Base-by-base conservation (phyloP, 352 stramenopile species). In the Pythium sukuiense region DNA sequence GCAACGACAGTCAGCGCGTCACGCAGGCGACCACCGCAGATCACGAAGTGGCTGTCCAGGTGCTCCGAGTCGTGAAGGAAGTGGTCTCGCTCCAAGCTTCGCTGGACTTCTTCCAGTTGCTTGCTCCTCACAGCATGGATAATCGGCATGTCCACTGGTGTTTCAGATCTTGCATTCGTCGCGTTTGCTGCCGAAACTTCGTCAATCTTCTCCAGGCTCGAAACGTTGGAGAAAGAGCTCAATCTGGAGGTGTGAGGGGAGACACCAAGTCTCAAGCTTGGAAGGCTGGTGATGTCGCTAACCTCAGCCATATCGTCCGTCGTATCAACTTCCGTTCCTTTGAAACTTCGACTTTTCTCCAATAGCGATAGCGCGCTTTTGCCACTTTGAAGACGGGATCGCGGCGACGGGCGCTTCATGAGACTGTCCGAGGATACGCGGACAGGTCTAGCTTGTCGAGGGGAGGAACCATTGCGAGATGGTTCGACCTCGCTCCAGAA, bases 401-500 rank as follows among this genome's bases (percentile, higher is more conserved):
- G 32, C 24, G 53, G 59, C 16, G 65, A 67, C 2, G 39, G 65
- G 1, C 65, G 58, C 33, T 63, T 66, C 27, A 71, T 67, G 14
- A 71, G 56, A 41, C 59, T 71, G 13, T 71, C 65, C 1, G 59
- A 63, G 4, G 65, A 71, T 12, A 71, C 65, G 18, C 65, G 65
- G 33, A 71, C 59, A 24, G 49, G 64, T 27, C 30, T 49, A 13
- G 58, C 52, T 29, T 41, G 32, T 26, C 37, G 35, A 5, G 57
- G 52, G 3, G 50, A 53, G 0, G 48, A 56, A 2, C 14, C 32
- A 55, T 27, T 55, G 30, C 41, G 55, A 4, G 18, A 32, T n/a
- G 14, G 3, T 9, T 61, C 29, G 9, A 6, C 35, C 43, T 72
- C 63, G 13, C 68, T 71, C 80, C 80, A 89, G 20, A 74, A 79